Evolutionary conservation across 1,284 basidiomycete genomes (phyloP).

Genomic region (Cystobasidiaceae sp.): DNA sequence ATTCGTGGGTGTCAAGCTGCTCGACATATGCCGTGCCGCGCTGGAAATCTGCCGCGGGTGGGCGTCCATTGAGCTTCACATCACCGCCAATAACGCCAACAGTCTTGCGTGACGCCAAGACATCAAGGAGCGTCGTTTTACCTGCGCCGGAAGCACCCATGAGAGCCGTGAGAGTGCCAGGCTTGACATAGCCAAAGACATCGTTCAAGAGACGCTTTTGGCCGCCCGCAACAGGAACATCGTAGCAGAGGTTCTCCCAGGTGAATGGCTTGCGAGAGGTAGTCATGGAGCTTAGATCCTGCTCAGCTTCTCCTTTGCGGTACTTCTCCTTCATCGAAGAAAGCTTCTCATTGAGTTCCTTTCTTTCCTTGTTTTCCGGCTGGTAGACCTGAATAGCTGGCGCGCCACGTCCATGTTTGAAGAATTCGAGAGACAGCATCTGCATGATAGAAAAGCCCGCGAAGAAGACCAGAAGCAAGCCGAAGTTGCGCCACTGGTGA

Average conservation of each 20-base stretch:
- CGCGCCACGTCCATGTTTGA: constrained; percentile 40
- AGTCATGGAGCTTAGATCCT: constrained; percentile 36
- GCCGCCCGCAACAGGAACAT: constrained; percentile 48
- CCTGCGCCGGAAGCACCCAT: constrained; percentile 46
- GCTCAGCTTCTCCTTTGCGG: constrained; percentile 36
- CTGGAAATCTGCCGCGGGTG: constrained; percentile 51
- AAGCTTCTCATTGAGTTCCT: constrained; percentile 39
- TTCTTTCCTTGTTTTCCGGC: constrained; percentile 42
- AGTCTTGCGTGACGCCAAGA: constrained; percentile 53
- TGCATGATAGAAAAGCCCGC: constrained; percentile 42
- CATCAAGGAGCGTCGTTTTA: constrained; percentile 45
- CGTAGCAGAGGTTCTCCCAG: constrained; percentile 50
- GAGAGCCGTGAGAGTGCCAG: constrained; percentile 49
- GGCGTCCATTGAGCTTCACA: constrained; percentile 52
- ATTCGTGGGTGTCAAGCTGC: constrained; percentile 59
- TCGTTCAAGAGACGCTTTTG: constrained; percentile 49
- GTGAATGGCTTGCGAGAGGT: constrained; percentile 45
- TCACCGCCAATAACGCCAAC: constrained; percentile 54
- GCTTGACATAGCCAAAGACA: constrained; percentile 53
- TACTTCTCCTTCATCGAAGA: constrained; percentile 32
- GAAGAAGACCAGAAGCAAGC: constrained; percentile 48
- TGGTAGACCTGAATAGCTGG: constrained; percentile 45
- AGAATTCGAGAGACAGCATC: constrained; percentile 35
- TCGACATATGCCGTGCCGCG: constrained; percentile 52
- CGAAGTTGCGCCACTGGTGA: constrained; percentile 51